A percentile compares a stretch with the other conserved stretches of the same genome.
Evolutionary conservation across 2,329 filamentous ascomycete genomes (phyloP).

Genomic region (Aureobasidium uvarum): DNA sequence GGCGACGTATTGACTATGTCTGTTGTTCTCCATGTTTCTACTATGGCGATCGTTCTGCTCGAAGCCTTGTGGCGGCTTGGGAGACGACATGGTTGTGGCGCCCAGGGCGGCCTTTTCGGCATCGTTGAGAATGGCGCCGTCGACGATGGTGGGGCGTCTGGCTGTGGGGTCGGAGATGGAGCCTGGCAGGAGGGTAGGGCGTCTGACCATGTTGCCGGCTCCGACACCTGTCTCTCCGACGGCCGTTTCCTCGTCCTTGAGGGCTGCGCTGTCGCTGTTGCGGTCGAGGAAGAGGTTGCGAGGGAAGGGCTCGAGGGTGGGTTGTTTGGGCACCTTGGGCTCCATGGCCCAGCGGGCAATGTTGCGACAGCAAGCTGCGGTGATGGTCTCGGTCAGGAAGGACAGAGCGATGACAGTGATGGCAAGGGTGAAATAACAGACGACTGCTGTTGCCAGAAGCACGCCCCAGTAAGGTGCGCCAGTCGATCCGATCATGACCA

Average conservation of each 20-base stretch:
- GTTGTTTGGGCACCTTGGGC: constrained; percentile 31
- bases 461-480: constrained; percentile 39
- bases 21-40: neutral
- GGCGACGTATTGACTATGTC: neutral
- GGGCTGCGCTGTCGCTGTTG: neutral
- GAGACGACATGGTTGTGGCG: neutral
- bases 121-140: constrained; percentile 14
- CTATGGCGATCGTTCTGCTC: neutral
- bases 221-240: neutral
- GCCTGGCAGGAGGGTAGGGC: neutral
- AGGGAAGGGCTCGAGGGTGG: constrained; percentile 32
- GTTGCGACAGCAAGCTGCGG: constrained; percentile 27
- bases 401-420: constrained; percentile 8
- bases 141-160: constrained; percentile 12
- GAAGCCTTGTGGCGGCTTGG: neutral
- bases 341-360: constrained; percentile 34
- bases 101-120: constrained; percentile 13
- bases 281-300: constrained; percentile 31
- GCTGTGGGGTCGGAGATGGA: neutral
- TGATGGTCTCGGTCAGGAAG: constrained; percentile 22
- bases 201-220: constrained; percentile 1
- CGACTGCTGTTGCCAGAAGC: constrained; percentile 40
- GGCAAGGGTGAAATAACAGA: constrained; percentile 38
- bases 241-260: constrained; percentile 6
- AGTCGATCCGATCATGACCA: constrained; percentile 38